Evolutionary conservation across 2,329 filamentous ascomycete species (phyloP), one percentile per base, ranked within the genome.

Genomic region (Tolypocladium guangdongense): DNA sequence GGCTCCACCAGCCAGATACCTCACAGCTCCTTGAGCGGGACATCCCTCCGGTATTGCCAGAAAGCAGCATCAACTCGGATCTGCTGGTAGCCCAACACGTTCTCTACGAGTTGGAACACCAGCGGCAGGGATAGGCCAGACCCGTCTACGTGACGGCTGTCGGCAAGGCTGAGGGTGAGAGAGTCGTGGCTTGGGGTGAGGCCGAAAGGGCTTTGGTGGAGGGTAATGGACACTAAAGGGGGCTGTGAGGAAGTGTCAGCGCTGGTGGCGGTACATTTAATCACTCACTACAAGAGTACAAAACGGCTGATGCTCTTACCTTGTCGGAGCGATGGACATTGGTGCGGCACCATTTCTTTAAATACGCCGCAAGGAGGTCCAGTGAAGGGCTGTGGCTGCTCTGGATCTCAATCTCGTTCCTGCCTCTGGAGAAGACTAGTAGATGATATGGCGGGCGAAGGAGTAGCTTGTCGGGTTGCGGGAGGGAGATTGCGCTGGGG

Each of bases 381-480:
- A 78, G 60, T 0, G 72, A 74, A 5, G 70, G 69, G 41, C 69
- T 71, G 60, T 80, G 77, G 49, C 74, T 78, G 50, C 71, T 68
- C 49, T 77, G 69, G 12, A 80, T 62, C 49, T 72, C 69, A 11
- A 78, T 65, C 24, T 58, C 60, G 10, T 58, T 56, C 12, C 59
- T 57, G 11, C 65, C 62, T 16, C 27, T 27, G 2, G 43, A 32
- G 22, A 64, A 58, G 5, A 79, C 64, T 16, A 69, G 66, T 7
- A 80, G 63, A 51, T 77, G 68, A 57, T 79, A 79, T 0, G 77
- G 77, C 1, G 76, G 73, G 35, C 65, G 69, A 10, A 68, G 64
- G 16, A 77, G 66, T 11, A 80, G 64, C n/a, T 76, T 68, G 49
- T 77, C 74, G 0, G 77, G 77, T 2, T 74, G 67, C 4, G 73